These are phyloP conservation scores for Dianthus caryophyllus DNA, from an alignment of 148 eudicot genomes.

Conservation along the genomic window DNA sequence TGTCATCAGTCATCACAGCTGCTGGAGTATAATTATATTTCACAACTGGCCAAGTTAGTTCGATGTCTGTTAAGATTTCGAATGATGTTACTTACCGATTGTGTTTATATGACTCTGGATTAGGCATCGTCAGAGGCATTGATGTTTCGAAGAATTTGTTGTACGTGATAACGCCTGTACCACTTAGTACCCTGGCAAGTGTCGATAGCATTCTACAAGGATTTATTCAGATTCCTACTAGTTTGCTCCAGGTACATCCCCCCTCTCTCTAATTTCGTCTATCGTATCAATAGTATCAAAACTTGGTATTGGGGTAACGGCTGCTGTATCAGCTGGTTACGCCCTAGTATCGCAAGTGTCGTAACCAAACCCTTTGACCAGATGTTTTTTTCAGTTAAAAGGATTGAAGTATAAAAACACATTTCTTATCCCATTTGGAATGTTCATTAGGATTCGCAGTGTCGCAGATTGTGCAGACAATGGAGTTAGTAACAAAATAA, in stretches of 20 bases:
- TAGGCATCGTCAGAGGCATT: slow-evolving; percentile 75
- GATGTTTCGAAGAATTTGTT: slow-evolving; percentile 46
- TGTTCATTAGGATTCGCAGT: not conserved
- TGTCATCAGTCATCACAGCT: too few species aligned
- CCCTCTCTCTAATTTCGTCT: too few species aligned
- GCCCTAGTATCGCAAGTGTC: too few species aligned
- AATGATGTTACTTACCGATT: not conserved
- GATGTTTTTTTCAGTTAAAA: too few species aligned
- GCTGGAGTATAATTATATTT: not conserved
- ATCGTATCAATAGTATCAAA: too few species aligned
- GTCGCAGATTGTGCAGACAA: too few species aligned
- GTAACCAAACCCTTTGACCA: too few species aligned
- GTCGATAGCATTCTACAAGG: slow-evolving; percentile 84
- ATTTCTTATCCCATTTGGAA: not conserved
- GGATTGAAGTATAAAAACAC: too few species aligned
- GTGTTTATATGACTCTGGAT: slow-evolving; percentile 17
- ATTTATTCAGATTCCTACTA: slow-evolving; percentile 62
- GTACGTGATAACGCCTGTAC: slow-evolving; percentile 76
- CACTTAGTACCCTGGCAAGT: slow-evolving; percentile 45
- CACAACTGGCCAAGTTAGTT: not conserved
- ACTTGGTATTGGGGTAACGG: too few species aligned
- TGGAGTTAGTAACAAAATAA: not conserved
- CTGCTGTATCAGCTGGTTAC: too few species aligned
- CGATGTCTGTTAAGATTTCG: not conserved
- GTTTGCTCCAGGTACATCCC: slow-evolving; percentile 61